These are phyloP conservation scores for Podospora fimiseda DNA, from an alignment of 495 filamentous ascomycete species.

Conservation along the genomic window DNA sequence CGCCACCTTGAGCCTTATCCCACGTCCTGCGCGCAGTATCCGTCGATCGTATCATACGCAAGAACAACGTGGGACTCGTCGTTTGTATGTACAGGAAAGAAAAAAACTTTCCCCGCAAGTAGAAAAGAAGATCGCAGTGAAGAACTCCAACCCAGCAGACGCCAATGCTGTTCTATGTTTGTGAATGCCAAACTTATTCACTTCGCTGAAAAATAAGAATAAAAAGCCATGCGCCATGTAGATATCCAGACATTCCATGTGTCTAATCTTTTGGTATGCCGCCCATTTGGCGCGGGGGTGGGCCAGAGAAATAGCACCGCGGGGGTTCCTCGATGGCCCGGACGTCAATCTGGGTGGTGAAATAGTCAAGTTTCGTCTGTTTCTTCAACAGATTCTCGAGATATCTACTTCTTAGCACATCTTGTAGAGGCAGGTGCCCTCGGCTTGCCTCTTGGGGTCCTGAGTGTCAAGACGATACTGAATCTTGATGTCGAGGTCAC, in stretches of 20 bases:
- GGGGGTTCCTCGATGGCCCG: neutral
- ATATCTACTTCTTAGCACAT: conserved; percentile 56
- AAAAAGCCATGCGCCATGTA: no score
- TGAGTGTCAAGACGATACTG: conserved; percentile 71
- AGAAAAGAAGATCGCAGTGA: no score
- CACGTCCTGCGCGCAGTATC: no score
- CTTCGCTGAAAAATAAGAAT: neutral
- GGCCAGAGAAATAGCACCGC: neutral
- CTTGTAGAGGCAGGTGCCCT: conserved; percentile 74
- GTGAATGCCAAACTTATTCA: neutral
- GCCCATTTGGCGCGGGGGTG: neutral
- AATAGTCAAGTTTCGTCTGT: neutral
- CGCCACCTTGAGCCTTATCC: no score
- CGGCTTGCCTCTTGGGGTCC: conserved; percentile 59
- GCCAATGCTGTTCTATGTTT: neutral
- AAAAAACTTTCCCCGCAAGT: no score
- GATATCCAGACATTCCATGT: no score
- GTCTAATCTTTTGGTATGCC: no score
- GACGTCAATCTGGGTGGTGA: neutral
- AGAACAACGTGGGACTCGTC: neutral
- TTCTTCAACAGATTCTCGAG: no score
- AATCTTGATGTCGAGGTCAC: conserved; percentile 88
- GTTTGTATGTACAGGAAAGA: neutral
- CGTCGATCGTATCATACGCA: no score
- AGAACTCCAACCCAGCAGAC: no score